Conservation (phyloP, 2,329 filamentous ascomycete species). For the Elsinoe fawcettii region DNA sequence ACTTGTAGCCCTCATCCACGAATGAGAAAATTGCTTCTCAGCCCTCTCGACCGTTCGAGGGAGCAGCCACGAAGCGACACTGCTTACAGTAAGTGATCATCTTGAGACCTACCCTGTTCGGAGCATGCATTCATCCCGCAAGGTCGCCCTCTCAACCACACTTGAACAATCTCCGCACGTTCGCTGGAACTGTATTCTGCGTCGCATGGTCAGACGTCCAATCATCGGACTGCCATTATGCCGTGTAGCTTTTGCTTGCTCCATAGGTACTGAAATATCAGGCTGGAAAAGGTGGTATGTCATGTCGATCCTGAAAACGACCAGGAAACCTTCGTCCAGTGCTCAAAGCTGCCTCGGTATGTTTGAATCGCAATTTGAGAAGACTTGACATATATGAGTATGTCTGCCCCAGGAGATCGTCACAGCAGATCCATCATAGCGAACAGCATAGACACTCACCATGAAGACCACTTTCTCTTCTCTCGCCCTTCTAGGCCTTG, state of each 20-base stretch:
- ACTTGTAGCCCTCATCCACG: not conserved
- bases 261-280: not conserved
- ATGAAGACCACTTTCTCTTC: constrained; percentile 20
- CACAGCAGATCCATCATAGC: not conserved
- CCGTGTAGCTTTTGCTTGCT: not conserved
- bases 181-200: not conserved
- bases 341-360: not conserved
- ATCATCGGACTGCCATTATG: constrained; percentile 1
- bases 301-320: constrained; percentile 1
- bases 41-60: not conserved
- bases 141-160: not conserved
- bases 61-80: not conserved
- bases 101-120: not conserved
- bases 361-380: not conserved
- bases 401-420: not conserved
- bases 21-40: not conserved
- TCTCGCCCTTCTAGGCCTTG: constrained; percentile 17
- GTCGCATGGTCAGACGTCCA: not conserved
- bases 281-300: not conserved
- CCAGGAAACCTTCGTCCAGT: not conserved
- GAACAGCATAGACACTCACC: not conserved
- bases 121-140: not conserved
- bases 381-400: not conserved
- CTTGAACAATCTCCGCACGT: not conserved
- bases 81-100: not conserved